Base-by-base conservation (phyloP, 371 early-diverging fungal genomes). In the Mycotypha africana region DNA sequence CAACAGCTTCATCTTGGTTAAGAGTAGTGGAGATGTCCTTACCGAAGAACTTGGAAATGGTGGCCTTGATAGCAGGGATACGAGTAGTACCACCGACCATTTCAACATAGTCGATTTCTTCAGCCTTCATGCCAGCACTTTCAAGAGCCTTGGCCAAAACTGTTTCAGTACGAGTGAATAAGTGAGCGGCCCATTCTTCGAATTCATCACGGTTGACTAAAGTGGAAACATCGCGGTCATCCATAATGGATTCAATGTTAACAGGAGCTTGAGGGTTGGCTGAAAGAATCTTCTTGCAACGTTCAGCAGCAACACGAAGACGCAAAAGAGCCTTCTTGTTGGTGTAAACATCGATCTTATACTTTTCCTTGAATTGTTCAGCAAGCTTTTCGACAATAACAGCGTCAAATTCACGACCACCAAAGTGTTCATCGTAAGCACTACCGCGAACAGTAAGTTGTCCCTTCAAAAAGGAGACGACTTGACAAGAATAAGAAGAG, bases 1-100 rank as follows among this genome's bases (percentile, higher is more conserved):
- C 88, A 54, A 92, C 82, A 34, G 95, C 95, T 72, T 98, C 98
- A 60, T 98, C 98, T 70, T 92, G 92, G 84, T 98, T 98, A 48
- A 98, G 78, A 42, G 95, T 95, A 58, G 88, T 87, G 25, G 93
- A 83, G 54, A 93, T 79, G 45, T 90, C 88, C 67, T 84, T 86
- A 34, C 77, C 78, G 60, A 97, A 90, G 77, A 86, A 84, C 45
- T 86, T 78, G 59, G 84, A 65, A 58, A 97, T 76, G 38, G 82
- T 79, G 50, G 87, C 79, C 86, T 95, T 95, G 60, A 97, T 84
- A 24, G 88, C 82, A 31, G 96, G 96, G 46, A 97, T 83, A 80
- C 98, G 93, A 51, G 89, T 92, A 48, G 85, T 81, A 28, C 98
- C 98, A 69, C 98, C 96, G 15, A 94, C 84, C 23, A 94, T 67